Evolutionary conservation across 176 grass and related monocot genomes (phyloP).

Genomic region (Leersia perrieri): DNA sequence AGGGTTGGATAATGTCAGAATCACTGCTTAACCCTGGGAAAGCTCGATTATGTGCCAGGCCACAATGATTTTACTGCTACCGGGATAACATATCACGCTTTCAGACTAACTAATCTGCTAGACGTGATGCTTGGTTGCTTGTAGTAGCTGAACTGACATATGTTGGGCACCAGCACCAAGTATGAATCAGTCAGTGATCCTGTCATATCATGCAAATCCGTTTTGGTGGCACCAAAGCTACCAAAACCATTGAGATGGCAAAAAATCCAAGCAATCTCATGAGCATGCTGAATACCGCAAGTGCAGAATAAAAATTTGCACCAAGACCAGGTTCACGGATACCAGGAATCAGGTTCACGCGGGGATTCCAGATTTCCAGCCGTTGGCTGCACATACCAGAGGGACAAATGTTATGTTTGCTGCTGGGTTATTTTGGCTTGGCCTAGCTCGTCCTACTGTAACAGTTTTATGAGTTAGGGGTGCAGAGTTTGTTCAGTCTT

Average conservation of each 20-base stretch:
- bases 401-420: slow-evolving; percentile 31
- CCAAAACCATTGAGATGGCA: slow-evolving; percentile 8
- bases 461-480: slow-evolving; percentile 21
- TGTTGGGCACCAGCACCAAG: slow-evolving; percentile 22
- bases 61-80: slow-evolving; percentile 39
- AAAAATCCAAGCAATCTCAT: neutral
- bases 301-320: neutral
- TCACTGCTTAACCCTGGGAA: slow-evolving; percentile 79
- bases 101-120: slow-evolving; percentile 13
- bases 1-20: slow-evolving; percentile 97
- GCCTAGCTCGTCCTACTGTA: slow-evolving; percentile 14
- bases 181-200: slow-evolving; percentile 6
- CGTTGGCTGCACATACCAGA: slow-evolving; percentile 37
- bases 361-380: slow-evolving; percentile 18
- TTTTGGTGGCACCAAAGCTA: neutral
- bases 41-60: slow-evolving; percentile 56
- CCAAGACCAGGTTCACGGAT: neutral
- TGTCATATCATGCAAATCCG: neutral
- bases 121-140: slow-evolving; percentile 22
- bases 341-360: neutral
- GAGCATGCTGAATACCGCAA: slow-evolving; percentile 5
- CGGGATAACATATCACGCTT: slow-evolving; percentile 5
- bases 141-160: slow-evolving; percentile 39
- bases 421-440: neutral
- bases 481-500: neutral